phyloP scores from a whole-genome alignment of 495 filamentous ascomycete genomes.

The Usnea hakonensis region DNA sequence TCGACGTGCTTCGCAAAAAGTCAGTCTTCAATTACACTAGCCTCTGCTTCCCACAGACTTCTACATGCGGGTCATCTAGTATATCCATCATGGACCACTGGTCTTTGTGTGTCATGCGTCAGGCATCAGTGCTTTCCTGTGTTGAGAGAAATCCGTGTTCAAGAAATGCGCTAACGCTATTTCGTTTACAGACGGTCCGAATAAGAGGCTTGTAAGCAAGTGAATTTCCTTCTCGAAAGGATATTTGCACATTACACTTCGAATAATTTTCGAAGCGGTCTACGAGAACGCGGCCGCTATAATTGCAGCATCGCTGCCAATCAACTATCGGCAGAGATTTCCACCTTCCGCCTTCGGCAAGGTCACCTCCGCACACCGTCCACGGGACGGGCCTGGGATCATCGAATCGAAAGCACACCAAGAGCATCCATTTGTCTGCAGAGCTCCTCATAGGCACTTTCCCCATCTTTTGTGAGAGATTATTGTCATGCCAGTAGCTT shows the following conservation, averaged over 20 bases:
- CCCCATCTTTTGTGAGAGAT: background rate
- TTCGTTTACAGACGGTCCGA: background rate
- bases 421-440: background rate
- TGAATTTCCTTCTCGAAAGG: background rate
- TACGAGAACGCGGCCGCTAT: background rate
- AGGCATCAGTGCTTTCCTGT: background rate
- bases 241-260: background rate
- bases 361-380: background rate
- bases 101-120: background rate
- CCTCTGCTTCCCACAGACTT: background rate
- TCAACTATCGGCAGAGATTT: background rate
- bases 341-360: background rate
- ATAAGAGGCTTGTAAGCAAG: background rate
- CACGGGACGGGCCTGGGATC: background rate
- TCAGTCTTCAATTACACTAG: background rate
- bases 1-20: conserved; percentile 1
- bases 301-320: background rate
- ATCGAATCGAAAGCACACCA: conserved; percentile 1
- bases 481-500: conserved; percentile 25
- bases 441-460: background rate
- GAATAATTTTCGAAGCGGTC: background rate
- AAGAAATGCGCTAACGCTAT: background rate
- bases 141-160: background rate
- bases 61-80: conserved; percentile 3
- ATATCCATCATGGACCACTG: background rate